These are phyloP conservation scores for Mycotypha africana DNA, from an alignment of 371 early-diverging fungal species.

Conservation along the genomic window DNA sequence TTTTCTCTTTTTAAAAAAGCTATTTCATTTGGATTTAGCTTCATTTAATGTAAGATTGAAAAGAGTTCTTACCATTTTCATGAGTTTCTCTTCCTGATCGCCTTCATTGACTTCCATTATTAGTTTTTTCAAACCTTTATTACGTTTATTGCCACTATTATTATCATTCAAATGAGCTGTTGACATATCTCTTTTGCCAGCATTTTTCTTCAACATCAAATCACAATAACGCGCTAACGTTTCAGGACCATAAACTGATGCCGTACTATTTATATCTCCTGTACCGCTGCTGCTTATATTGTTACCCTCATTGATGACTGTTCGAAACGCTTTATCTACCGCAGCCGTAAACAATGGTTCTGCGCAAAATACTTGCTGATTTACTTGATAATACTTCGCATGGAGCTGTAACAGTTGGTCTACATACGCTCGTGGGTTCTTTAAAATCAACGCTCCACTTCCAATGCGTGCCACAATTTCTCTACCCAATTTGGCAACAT, in stretches of 20 bases:
- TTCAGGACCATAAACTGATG: slow-evolving; percentile 63
- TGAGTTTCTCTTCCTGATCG: slow-evolving; percentile 54
- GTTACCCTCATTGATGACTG: slow-evolving; percentile 64
- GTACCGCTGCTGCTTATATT: slow-evolving; percentile 1
- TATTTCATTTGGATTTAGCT: too few relatives aligned
- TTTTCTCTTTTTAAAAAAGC: too few relatives aligned
- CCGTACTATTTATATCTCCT: slow-evolving; percentile 7
- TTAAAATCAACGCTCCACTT: slow-evolving; percentile 41
- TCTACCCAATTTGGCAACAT: slow-evolving; percentile 56
- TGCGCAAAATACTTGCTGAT: slow-evolving; percentile 55
- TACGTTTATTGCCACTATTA: slow-evolving; percentile 9
- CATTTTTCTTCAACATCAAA: slow-evolving; percentile 62
- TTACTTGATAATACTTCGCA: slow-evolving; percentile 54
- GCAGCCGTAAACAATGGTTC: slow-evolving; percentile 76
- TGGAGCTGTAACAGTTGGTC: slow-evolving; percentile 63
- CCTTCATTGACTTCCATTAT: slow-evolving; percentile 23
- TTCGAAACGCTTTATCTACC: slow-evolving; percentile 81
- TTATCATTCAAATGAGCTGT: slow-evolving; percentile 2
- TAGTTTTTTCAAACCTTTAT: slow-evolving; percentile 7
- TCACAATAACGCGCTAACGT: slow-evolving; percentile 82
- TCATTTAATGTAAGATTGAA: too few relatives aligned
- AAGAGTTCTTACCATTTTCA: slow-evolving; percentile 31
- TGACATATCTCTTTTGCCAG: slow-evolving; percentile 29
- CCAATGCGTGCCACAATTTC: slow-evolving; percentile 54
- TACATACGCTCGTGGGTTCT: slow-evolving; percentile 70